A percentile compares a stretch with the other conserved stretches of the same genome.
These are phyloP conservation scores for Arachis stenosperma DNA, from an alignment of 306 rosid species.

Conservation along the genomic window DNA sequence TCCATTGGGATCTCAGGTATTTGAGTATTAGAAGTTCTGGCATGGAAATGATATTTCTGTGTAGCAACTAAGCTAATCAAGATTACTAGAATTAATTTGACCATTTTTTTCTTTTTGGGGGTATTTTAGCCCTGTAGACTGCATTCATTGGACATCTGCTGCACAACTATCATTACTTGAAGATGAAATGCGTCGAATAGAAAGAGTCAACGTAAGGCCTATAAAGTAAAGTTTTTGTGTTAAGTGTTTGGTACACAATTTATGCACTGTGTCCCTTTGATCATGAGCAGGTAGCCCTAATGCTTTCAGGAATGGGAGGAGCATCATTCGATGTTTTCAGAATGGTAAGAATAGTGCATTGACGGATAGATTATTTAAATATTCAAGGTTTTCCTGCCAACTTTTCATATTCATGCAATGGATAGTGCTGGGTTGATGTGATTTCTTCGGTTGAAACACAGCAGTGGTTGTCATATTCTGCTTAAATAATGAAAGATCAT, in stretches of 20 bases:
- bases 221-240: slow-evolving; percentile 16
- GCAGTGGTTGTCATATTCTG: slow-evolving; percentile 7
- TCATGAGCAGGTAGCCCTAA: slow-evolving; percentile 74
- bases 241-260: not conserved
- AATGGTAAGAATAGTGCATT: slow-evolving; percentile 53
- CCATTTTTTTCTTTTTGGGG: not conserved
- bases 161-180: slow-evolving; percentile 89
- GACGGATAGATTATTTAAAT: not conserved
- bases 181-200: slow-evolving; percentile 91
- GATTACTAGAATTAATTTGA: slow-evolving; percentile 23
- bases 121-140: slow-evolving; percentile 81
- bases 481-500: not conserved
- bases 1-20: slow-evolving; percentile 17
- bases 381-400: slow-evolving; percentile 11
- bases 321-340: slow-evolving; percentile 74
- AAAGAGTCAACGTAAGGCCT: slow-evolving; percentile 81
- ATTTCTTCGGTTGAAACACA: slow-evolving; percentile 1
- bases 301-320: slow-evolving; percentile 91
- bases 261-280: slow-evolving; percentile 23
- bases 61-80: slow-evolving; percentile 19
- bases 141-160: slow-evolving; percentile 98
- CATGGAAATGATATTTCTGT: slow-evolving; percentile 1
- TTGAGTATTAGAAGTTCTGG: slow-evolving; percentile 26
- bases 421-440: slow-evolving; percentile 3
- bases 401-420: not conserved